Percentiles rank a stretch among this genome's conserved stretches.
phyloP scores from a whole-genome alignment of 2,329 filamentous ascomycete species.

The Neodidymelliopsis sp. region DNA sequence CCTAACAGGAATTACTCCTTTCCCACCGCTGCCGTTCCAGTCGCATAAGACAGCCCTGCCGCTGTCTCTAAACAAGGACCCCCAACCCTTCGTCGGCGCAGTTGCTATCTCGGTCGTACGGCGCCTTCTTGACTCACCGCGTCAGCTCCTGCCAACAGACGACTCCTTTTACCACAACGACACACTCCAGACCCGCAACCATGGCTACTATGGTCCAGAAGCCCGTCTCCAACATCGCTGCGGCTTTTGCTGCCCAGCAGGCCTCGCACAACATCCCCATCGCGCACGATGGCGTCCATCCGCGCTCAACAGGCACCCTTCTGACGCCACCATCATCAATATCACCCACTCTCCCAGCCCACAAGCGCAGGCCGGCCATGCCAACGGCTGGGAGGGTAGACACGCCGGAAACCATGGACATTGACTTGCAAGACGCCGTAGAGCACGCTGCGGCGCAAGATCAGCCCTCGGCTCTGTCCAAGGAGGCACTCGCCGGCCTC shows the following conservation, averaged over 20 bases:
- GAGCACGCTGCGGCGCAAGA: constrained; percentile 59
- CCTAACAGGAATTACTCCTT: constrained; percentile 26
- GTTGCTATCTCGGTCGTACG: constrained; percentile 29
- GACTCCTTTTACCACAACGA: background rate
- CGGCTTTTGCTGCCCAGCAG: constrained; percentile 47
- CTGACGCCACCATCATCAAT: constrained; percentile 96
- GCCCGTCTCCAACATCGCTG: constrained; percentile 52
- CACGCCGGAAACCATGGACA: constrained; percentile 72
- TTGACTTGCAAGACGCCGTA: constrained; percentile 78
- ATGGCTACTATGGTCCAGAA: constrained; percentile 49
- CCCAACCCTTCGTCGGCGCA: constrained; percentile 15
- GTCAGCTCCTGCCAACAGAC: constrained; percentile 33
- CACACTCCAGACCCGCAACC: constrained; percentile 16
- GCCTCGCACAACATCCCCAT: constrained; percentile 37
- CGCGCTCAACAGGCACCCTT: constrained; percentile 59
- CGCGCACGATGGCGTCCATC: constrained; percentile 38
- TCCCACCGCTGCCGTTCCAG: constrained; percentile 20
- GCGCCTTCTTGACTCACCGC: constrained; percentile 41
- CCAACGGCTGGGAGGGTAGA: constrained; percentile 55
- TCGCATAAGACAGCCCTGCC: constrained; percentile 28
- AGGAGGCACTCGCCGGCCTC: constrained; percentile 61
- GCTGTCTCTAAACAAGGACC: constrained; percentile 25
- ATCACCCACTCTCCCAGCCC: constrained; percentile 84
- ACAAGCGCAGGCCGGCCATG: constrained; percentile 69
- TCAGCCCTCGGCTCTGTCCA: constrained; percentile 54